Conservation (phyloP, 192 early-diverging fungal genomes). For the Lobosporangium transversale region DNA sequence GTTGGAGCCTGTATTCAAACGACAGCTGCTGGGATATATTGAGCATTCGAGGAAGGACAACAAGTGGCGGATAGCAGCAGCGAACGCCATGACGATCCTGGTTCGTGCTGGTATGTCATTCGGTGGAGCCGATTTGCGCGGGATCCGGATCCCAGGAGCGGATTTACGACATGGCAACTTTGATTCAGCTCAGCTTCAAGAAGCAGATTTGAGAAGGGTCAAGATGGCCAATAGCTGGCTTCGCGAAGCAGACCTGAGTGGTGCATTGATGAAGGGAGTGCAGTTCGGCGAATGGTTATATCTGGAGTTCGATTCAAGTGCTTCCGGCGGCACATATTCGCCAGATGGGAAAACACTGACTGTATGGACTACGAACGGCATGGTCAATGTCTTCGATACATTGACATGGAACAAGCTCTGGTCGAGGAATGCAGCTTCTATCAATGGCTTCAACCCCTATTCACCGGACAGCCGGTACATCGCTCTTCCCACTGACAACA, state of each 20-base stretch:
- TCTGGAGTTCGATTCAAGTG: not conserved
- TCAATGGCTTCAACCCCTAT: no score
- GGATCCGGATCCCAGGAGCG: no score
- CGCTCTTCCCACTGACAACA: no score
- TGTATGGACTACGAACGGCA: not conserved
- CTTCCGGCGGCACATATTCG: not conserved
- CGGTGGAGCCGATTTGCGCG: not conserved
- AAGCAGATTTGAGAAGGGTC: no score
- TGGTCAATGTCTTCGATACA: not conserved
- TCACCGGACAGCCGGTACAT: no score
- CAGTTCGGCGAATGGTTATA: not conserved
- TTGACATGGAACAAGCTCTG: not conserved
- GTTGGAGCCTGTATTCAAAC: not conserved
- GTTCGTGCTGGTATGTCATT: not conserved
- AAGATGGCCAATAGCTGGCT: not conserved
- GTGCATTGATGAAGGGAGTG: not conserved
- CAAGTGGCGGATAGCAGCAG: no score
- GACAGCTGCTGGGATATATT: not conserved
- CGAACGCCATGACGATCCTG: no score
- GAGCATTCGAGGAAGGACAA: not conserved
- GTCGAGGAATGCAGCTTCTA: no score
- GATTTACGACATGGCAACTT: not conserved
- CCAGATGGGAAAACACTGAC: slow-evolving; percentile 1
- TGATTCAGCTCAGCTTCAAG: no score
- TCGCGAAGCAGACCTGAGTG: not conserved